Percentiles rank a stretch among this genome's conserved stretches.
These are phyloP conservation scores for Chrysochromulina parva DNA, from an alignment of 78 protist genomes.

Conservation along the genomic window DNA sequence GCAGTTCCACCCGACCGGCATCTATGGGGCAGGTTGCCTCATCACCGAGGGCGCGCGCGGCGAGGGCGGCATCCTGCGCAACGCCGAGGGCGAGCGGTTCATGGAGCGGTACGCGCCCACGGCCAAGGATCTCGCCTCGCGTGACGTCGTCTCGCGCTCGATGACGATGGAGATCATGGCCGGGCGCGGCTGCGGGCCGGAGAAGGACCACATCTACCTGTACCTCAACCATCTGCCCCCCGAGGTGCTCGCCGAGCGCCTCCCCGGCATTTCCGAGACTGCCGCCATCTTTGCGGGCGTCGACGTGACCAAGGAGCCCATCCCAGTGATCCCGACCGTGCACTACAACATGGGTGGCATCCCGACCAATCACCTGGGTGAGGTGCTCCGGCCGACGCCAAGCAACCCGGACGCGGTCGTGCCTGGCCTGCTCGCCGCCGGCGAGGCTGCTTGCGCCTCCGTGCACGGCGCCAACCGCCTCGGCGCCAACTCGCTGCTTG, in stretches of 20 bases:
- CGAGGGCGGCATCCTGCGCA: conserved; percentile 97
- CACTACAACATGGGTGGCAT: conserved; percentile 99
- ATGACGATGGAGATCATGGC: conserved; percentile 94
- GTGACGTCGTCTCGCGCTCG: conserved; percentile 99
- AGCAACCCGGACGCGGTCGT: conserved; percentile 68
- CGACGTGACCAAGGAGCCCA: conserved; percentile 98
- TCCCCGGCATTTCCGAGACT: conserved; percentile 91
- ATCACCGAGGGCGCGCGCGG: conserved; percentile 99
- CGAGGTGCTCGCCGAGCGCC: conserved; percentile 54
- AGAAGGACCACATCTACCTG: conserved; percentile 94
- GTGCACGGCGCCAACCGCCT: conserved; percentile 98
- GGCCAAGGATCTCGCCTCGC: conserved; percentile 97
- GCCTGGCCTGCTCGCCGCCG: conserved; percentile 96
- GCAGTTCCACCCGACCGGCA: conserved; percentile 99
- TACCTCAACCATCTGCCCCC: conserved; percentile 93
- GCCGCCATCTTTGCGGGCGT: conserved; percentile 98
- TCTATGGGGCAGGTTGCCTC: conserved; percentile 93
- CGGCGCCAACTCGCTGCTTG: conserved; percentile 76
- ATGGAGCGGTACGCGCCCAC: conserved; percentile 98
- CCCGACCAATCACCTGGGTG: conserved; percentile 87
- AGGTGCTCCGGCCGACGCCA: conserved; percentile 22
- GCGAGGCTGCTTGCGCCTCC: conserved; percentile 94
- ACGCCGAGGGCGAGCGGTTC: conserved; percentile 96
- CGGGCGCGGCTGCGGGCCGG: conserved; percentile 88
- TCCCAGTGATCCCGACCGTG: conserved; percentile 98